Base-by-base conservation (phyloP, 2,329 filamentous ascomycete genomes). In the Diaporthe destruens region DNA sequence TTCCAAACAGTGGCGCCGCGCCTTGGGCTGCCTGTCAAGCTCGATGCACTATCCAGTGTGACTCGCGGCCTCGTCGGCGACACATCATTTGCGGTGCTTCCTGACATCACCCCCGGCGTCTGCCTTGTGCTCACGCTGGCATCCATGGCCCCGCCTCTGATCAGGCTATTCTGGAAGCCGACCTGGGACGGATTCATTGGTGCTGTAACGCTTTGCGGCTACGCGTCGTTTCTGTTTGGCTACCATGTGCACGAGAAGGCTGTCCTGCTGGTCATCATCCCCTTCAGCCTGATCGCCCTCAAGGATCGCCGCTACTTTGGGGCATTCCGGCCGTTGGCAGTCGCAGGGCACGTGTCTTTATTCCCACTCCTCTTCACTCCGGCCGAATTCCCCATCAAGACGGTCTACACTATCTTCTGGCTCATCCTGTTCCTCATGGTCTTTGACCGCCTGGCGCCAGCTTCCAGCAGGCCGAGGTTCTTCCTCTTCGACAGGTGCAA, bases 231-330 rank as follows among this genome's bases (percentile, higher is more conserved):
- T 84, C 87, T 99, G 12, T 98, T 98, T 77, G 96, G 96, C 71
- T 99, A 96, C 95, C 96, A 99, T 80, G 96, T 99, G 11, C 96
- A 99, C 78, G 96, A 99, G 80, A 99, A 99, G 83, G 96, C 96
- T 1, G 93, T 99, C 72, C 88, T 99, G 29, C 89, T 98, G 25
- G 93, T 98, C 79, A 95, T 99, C 76, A 93, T 98, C 63, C 96
- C 96, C 0, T 98, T 98, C 85, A 97, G 94, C 77, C 88, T 99
- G 74, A 92, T 98, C 74, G 95, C 96, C 0, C 89, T 98, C 67
- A 93, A 93, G 80, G 95, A 98, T 81, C 90, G 96, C 67, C 91
- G 96, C 34, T 95, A 98, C 80, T 91, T 98, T 42, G 92, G 94
- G 72, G 96, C 96, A 1, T 99, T 98, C 84, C 89, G 94, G 32